Percentiles rank a stretch among this genome's conserved stretches.
These are phyloP conservation scores for Beauveria scarabaeidicola DNA, from an alignment of 2,329 filamentous ascomycete genomes.

Conservation along the genomic window DNA sequence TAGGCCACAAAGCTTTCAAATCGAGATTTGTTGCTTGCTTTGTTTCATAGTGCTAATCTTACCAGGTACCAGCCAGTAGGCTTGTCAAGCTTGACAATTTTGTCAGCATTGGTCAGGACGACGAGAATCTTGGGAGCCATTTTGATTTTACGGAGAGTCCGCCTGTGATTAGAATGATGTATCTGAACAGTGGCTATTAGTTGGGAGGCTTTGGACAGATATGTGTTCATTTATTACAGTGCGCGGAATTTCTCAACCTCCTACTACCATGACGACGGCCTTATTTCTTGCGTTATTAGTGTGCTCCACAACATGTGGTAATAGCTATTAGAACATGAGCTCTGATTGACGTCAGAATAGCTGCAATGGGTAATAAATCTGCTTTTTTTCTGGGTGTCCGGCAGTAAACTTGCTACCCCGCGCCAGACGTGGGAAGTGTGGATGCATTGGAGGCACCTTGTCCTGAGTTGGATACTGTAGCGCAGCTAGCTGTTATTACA, in stretches of 20 bases:
- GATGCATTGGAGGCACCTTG: background rate
- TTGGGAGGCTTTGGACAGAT: no score
- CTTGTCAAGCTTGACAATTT: constrained; percentile 37
- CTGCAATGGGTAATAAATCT: background rate
- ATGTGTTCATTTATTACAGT: no score
- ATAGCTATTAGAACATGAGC: background rate
- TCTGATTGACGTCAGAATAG: constrained; percentile 6
- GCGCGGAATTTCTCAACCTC: background rate
- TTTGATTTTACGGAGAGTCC: constrained; percentile 10
- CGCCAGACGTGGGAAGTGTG: background rate
- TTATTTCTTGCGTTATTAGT: background rate
- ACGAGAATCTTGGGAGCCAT: constrained; percentile 58
- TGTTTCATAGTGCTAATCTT: constrained; percentile 15
- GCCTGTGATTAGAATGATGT: background rate
- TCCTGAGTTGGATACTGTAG: no score
- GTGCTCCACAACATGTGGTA: background rate
- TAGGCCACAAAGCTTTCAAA: no score
- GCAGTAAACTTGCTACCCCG: background rate
- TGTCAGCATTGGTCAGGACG: constrained; percentile 56
- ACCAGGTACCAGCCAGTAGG: constrained; percentile 66
- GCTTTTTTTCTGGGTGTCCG: background rate
- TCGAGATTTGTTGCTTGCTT: background rate
- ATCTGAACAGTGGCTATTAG: no score
- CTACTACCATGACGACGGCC: background rate
- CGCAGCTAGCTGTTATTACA: no score